Conservation (phyloP, 2,329 filamentous ascomycete genomes). For the Trichoderma oligosporum region DNA sequence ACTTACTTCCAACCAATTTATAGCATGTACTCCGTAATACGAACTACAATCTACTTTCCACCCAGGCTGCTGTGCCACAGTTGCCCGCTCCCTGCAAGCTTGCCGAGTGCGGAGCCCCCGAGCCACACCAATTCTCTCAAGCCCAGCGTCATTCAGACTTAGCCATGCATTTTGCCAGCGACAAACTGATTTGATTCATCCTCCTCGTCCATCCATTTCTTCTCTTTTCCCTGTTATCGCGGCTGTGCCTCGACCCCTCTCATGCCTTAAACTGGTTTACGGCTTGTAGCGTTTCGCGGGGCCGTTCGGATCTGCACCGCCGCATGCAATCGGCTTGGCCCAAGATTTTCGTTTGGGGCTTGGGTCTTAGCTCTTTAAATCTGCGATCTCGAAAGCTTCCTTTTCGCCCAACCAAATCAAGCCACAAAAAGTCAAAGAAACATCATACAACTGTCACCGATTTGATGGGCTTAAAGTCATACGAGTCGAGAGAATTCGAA, state of each 20-base stretch:
- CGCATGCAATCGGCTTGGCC: constrained; percentile 1
- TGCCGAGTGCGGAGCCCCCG: too few relatives aligned
- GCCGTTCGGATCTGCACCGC: constrained; percentile 6
- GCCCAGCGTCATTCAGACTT: neutral
- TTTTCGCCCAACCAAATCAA: neutral
- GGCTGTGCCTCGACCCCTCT: constrained; percentile 1
- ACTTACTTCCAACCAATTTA: too few relatives aligned
- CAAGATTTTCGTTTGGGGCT: neutral
- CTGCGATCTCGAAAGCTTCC: constrained; percentile 6
- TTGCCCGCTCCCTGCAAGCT: neutral
- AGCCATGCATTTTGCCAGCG: neutral
- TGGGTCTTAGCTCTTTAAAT: constrained; percentile 7
- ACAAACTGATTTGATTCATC: neutral
- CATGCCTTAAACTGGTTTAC: constrained; percentile 4
- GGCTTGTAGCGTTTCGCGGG: constrained; percentile 1
- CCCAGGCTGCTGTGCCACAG: constrained; percentile 16
- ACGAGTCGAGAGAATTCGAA: neutral
- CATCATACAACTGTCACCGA: neutral
- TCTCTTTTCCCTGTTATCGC: neutral
- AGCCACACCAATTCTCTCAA: constrained; percentile 8
- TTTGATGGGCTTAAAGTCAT: constrained; percentile 12
- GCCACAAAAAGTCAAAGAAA: too few relatives aligned
- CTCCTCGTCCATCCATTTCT: neutral
- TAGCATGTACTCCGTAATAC: neutral
- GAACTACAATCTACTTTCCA: too few relatives aligned